These are phyloP conservation scores for Mortierella sp. DNA, from an alignment of 371 early-diverging fungal species.

Conservation along the genomic window DNA sequence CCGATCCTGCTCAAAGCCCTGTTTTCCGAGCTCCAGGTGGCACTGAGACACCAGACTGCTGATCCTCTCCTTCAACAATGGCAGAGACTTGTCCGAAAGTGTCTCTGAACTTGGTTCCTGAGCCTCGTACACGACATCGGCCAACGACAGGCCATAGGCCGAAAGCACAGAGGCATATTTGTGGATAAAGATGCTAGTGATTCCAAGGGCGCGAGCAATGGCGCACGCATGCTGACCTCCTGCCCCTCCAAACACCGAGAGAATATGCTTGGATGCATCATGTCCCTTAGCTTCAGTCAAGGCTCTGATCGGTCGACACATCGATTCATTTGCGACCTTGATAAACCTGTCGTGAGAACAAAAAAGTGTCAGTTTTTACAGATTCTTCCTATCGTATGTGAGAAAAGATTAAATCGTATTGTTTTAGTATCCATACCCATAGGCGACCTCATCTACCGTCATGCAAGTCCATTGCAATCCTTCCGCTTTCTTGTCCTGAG, in stretches of 20 bases:
- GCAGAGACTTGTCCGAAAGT: slow-evolving; percentile 50
- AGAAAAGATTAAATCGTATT: not conserved
- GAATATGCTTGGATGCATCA: slow-evolving; percentile 84
- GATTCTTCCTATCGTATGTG: no score
- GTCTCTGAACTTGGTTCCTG: slow-evolving; percentile 82
- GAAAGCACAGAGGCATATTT: slow-evolving; percentile 91
- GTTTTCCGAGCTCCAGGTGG: slow-evolving; percentile 59
- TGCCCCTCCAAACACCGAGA: slow-evolving; percentile 97
- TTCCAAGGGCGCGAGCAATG: slow-evolving; percentile 91
- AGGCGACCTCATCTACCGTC: slow-evolving; percentile 87
- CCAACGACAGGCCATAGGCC: slow-evolving; percentile 92
- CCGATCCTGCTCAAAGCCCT: slow-evolving; percentile 74
- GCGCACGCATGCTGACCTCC: slow-evolving; percentile 95
- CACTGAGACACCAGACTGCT: slow-evolving; percentile 60
- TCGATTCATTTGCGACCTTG: slow-evolving; percentile 94
- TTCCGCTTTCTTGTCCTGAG: slow-evolving; percentile 53
- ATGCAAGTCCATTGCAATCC: slow-evolving; percentile 54
- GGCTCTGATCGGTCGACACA: slow-evolving; percentile 95
- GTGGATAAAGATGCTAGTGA: slow-evolving; percentile 85
- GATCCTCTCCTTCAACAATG: slow-evolving; percentile 64
- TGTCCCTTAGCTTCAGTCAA: slow-evolving; percentile 95
- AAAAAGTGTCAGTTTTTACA: no score
- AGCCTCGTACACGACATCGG: slow-evolving; percentile 93
- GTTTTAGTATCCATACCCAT: slow-evolving; percentile 70
- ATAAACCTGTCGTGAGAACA: slow-evolving; percentile 67